Evolutionary conservation across 2,329 filamentous ascomycete species (phyloP).

Genomic region (Magnaporthiopsis incrustans): DNA sequence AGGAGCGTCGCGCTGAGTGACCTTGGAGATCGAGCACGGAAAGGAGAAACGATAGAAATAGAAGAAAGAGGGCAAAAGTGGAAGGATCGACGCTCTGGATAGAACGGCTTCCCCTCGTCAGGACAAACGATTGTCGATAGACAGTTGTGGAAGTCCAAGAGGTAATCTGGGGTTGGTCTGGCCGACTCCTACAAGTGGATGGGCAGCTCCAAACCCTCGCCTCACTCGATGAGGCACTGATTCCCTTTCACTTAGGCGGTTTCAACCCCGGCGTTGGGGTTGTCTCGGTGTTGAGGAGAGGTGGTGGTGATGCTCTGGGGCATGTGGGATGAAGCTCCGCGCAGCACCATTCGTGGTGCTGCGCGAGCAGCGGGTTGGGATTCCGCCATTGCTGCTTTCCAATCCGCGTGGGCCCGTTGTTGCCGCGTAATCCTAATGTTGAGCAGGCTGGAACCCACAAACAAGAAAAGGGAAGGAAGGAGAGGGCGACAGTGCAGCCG

Average conservation of each 20-base stretch:
- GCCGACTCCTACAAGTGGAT: background rate
- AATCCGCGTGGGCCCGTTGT: background rate
- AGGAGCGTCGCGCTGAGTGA: too few relatives aligned
- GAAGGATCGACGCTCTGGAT: background rate
- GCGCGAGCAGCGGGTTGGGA: background rate
- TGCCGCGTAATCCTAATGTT: background rate
- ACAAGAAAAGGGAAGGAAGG: background rate
- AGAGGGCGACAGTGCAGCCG: background rate
- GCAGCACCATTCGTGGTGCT: background rate
- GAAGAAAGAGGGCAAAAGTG: background rate
- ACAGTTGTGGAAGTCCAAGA: background rate
- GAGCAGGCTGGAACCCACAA: background rate
- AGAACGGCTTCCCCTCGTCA: background rate
- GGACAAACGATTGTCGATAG: background rate
- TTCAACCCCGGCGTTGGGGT: conserved; percentile 45
- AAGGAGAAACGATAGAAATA: background rate
- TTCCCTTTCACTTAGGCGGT: conserved; percentile 27
- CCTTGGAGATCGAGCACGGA: background rate
- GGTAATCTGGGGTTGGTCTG: background rate
- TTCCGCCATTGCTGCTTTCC: background rate
- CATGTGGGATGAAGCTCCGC: background rate
- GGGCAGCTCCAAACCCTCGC: conserved; percentile 4
- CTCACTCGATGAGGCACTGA: conserved; percentile 16
- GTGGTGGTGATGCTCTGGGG: background rate
- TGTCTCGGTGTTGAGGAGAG: conserved; percentile 22